Conservation (phyloP, 768 basidiomycete species). For the Scleroderma bovista region DNA sequence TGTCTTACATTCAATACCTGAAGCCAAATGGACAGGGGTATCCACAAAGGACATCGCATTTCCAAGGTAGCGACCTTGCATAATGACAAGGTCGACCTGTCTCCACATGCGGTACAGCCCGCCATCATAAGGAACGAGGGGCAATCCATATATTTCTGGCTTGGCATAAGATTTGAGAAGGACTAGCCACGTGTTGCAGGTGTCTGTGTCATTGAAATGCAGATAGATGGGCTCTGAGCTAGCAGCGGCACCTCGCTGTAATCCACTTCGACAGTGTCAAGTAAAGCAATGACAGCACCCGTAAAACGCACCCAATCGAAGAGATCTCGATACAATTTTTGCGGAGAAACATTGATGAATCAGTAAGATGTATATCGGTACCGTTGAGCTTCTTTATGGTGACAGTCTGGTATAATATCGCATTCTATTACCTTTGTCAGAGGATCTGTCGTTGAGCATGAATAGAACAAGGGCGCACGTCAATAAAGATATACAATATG, state of each 20-base stretch:
- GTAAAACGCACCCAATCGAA: constrained; percentile 45
- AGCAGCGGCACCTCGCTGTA: constrained; percentile 50
- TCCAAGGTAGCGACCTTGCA: constrained; percentile 73
- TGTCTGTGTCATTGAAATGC: constrained; percentile 59
- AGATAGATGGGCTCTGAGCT: constrained; percentile 68
- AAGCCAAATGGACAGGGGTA: constrained; percentile 16
- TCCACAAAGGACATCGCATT: constrained; percentile 34
- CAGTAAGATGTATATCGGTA: constrained; percentile 74
- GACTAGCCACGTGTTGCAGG: constrained; percentile 69
- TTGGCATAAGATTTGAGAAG: constrained; percentile 76
- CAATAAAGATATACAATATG: constrained; percentile 68
- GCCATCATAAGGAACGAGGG: constrained; percentile 50
- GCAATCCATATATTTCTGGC: constrained; percentile 71
- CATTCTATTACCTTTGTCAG: constrained; percentile 44
- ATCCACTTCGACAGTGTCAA: constrained; percentile 37
- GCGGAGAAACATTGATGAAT: constrained; percentile 71
- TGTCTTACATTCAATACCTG: constrained; percentile 28
- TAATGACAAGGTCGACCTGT: constrained; percentile 66
- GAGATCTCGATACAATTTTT: constrained; percentile 73
- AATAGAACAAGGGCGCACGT: constrained; percentile 40
- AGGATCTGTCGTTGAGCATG: neutral
- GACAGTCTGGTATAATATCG: constrained; percentile 66
- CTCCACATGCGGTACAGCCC: constrained; percentile 88
- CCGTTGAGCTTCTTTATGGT: constrained; percentile 68
- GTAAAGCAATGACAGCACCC: constrained; percentile 3